A percentile compares a stretch with the other conserved stretches of the same genome.
phyloP scores from a whole-genome alignment of 441 rosid genomes.

The Macaranga tanarius region DNA sequence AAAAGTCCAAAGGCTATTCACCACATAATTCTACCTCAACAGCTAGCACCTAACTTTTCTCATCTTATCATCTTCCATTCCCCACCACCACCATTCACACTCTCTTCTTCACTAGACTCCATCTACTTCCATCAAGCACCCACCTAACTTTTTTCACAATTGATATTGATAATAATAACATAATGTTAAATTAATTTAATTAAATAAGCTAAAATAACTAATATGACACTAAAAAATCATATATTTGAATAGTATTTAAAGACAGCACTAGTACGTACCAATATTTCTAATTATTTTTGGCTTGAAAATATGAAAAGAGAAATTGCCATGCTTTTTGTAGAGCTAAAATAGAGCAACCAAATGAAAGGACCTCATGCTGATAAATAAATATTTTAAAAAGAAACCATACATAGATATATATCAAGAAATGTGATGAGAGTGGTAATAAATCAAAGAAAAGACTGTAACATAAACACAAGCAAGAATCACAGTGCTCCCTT shows the following conservation, averaged over 20 bases:
- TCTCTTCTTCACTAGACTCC: conserved; percentile 14
- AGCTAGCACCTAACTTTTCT: conserved; percentile 35
- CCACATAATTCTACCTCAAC: conserved; percentile 18
- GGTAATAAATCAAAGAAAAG: neutral
- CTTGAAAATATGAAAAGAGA: neutral
- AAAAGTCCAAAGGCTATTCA: conserved; percentile 15
- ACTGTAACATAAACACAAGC: conserved; percentile 1
- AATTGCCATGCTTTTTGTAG: neutral
- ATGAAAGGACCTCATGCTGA: neutral
- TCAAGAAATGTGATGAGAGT: neutral
- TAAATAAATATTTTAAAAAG: too few species aligned
- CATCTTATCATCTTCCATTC: neutral
- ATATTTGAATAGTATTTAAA: too few species aligned
- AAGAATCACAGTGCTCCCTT: conserved; percentile 31
- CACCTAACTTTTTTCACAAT: conserved; percentile 8
- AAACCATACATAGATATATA: neutral
- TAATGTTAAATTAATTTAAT: neutral
- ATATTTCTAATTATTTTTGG: too few species aligned
- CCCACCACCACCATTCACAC: neutral
- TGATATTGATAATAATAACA: neutral
- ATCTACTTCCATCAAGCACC: conserved; percentile 11
- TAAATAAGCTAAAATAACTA: too few species aligned
- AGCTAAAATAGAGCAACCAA: neutral
- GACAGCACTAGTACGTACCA: too few species aligned
- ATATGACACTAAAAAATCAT: too few species aligned